Base-by-base conservation (phyloP, 2,329 filamentous ascomycete genomes). In the Akanthomyces dipterigenus region DNA sequence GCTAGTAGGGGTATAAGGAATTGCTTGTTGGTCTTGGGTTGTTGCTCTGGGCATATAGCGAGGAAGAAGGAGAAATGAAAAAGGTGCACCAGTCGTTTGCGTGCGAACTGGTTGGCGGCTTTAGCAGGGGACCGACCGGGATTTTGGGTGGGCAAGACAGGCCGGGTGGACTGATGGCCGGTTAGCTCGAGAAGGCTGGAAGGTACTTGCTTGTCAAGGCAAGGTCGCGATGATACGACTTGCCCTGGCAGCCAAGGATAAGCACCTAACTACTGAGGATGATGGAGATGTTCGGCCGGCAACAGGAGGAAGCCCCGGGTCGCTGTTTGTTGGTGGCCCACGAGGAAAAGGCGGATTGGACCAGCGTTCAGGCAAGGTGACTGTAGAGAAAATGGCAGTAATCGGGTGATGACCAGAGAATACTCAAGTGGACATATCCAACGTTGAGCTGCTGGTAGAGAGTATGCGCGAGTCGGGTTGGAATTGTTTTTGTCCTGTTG, bases 1-100 rank as follows among this genome's bases (percentile, higher is more conserved):
- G 50, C 28, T 56, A 57, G 54, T 62, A 62, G 46, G 60, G 54
- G 42, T 50, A n/a, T n/a, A 57, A 57, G 46, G 36, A 38, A 56
- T 54, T 60, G 49, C 31, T 55, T 43, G 51, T 57, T 49, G 55
- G 43, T 50, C 22, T 20, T 26, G 14, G 20, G 31, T 12, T 43
- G 42, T 46, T 26, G 14, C 49, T 42, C 40, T 57, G 43, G 24
- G 55, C n/a, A 50, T 12, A 58, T 38, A 49, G 22, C 22, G 34
- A 49, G 18, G 36, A 46, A 48, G 22, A 50, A 31, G 38, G 43
- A 40, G 22, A 42, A 36, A 45, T 42, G 45, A 43, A 51, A 51
- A 45, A 16, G 51, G 11, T 46, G 46, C 55, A 46, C 24, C 43
- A 46, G 36, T 57, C 43, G 43, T 57, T 48, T 57, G 55, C 55